A percentile compares a stretch with the other conserved stretches of the same genome.
These are phyloP conservation scores for Carex pumila DNA, from an alignment of 176 grass and related monocot genomes.

Conservation along the genomic window DNA sequence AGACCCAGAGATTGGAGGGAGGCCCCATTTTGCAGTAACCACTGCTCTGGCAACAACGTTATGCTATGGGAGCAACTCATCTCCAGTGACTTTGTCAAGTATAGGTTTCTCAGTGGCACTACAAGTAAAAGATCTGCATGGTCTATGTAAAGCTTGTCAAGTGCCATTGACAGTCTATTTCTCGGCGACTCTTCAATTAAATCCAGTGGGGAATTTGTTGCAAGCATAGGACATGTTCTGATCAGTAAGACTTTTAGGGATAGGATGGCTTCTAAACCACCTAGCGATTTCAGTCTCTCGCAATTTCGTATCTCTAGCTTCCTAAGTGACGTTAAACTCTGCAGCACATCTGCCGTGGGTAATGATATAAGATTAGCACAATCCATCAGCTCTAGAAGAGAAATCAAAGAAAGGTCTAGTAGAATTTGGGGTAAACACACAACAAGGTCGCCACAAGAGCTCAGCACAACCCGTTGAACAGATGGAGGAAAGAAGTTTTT, in stretches of 20 bases:
- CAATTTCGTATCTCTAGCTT: background rate
- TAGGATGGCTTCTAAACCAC: background rate
- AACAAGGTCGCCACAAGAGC: background rate
- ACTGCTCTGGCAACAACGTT: background rate
- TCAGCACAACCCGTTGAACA: background rate
- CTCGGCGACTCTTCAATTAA: background rate
- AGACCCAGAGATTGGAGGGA: background rate
- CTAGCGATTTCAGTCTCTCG: background rate
- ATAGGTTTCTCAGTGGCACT: background rate
- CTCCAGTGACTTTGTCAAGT: background rate
- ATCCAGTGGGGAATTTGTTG: background rate
- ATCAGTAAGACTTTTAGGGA: background rate
- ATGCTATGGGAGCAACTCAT: background rate
- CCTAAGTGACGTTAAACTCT: background rate
- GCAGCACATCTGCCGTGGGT: background rate
- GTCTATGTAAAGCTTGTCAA: background rate
- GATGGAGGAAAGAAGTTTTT: conserved; percentile 6
- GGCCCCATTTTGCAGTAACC: background rate
- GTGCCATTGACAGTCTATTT: background rate
- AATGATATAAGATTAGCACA: background rate
- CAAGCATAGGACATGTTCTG: background rate
- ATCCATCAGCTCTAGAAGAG: background rate
- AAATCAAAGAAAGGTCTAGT: background rate
- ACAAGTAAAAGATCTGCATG: background rate
- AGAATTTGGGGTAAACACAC: background rate